Percentiles rank a stretch among this genome's conserved stretches.
Conservation (phyloP, 805 yeast genomes). For the Hanseniaspora singularis region DNA sequence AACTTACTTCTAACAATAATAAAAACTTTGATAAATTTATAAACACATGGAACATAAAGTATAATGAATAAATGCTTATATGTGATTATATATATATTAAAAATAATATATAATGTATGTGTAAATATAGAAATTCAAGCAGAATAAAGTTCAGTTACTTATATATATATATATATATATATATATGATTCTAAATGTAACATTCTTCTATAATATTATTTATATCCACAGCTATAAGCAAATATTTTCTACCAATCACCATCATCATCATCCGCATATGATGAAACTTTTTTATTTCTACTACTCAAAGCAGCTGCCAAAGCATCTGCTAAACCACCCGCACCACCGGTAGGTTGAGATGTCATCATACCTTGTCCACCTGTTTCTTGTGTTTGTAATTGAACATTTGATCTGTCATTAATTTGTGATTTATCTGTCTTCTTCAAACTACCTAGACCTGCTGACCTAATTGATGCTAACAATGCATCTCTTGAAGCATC, state of each 20-base stretch:
- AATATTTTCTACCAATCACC: slow-evolving; percentile 48
- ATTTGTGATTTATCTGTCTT: slow-evolving; percentile 75
- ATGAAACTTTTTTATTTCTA: slow-evolving; percentile 71
- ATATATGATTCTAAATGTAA: background rate
- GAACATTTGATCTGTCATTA: slow-evolving; percentile 62
- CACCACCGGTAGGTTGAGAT: slow-evolving; percentile 29
- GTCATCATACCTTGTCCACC: no score
- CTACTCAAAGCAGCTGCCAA: slow-evolving; percentile 72
- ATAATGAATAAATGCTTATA: slow-evolving; percentile 20
- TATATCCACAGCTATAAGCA: background rate
- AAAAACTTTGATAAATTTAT: slow-evolving; percentile 23
- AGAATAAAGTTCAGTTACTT: background rate
- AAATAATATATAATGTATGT: background rate
- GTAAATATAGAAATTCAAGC: no score
- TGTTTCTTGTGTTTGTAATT: slow-evolving; percentile 40
- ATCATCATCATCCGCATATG: slow-evolving; percentile 71
- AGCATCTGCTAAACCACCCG: slow-evolving; percentile 69
- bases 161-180: background rate
- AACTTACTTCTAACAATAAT: slow-evolving; percentile 6
- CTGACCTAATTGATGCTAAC: slow-evolving; percentile 71
- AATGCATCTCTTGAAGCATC: slow-evolving; percentile 67
- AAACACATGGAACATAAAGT: slow-evolving; percentile 27
- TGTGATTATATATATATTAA: background rate
- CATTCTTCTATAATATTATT: background rate
- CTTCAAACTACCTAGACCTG: slow-evolving; percentile 57